Evolutionary conservation across 2,329 filamentous ascomycete species (phyloP).

Genomic region (Fusarium udum): DNA sequence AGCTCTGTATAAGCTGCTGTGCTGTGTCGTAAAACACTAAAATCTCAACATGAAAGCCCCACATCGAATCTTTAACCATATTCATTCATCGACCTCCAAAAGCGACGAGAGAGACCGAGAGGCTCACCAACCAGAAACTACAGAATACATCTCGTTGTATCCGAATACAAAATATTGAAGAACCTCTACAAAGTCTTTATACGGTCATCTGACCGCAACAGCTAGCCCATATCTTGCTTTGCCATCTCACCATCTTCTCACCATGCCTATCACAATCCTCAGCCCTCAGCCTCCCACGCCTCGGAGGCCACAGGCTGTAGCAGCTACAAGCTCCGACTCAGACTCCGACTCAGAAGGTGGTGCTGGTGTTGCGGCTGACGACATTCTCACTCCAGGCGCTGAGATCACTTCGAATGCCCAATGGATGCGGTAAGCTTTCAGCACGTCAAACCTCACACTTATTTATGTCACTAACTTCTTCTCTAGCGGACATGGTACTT

Average conservation of each 20-base stretch:
- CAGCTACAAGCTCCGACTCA: conserved; percentile 48
- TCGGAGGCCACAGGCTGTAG: conserved; percentile 29
- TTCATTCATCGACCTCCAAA: conserved; percentile 23
- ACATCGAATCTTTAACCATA: conserved; percentile 43
- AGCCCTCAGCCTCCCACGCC: conserved; percentile 51
- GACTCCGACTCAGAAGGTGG: conserved; percentile 58
- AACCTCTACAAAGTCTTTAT: no score
- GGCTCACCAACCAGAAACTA: background rate
- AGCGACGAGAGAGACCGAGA: conserved; percentile 4
- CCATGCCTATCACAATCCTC: conserved; percentile 61
- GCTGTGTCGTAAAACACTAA: conserved; percentile 28
- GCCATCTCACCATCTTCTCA: conserved; percentile 24
- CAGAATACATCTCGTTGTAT: background rate
- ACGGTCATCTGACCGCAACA: background rate
- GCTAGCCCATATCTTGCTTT: conserved; percentile 3
- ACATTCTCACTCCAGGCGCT: conserved; percentile 88
- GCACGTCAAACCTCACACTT: conserved; percentile 1
- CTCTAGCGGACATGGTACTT: conserved; percentile 89
- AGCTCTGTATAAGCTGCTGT: background rate
- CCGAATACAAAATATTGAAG: background rate
- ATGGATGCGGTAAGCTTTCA: conserved; percentile 80
- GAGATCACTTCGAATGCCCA: conserved; percentile 90
- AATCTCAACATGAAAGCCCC: conserved; percentile 44
- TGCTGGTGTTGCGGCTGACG: conserved; percentile 55
- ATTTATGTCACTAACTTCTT: conserved; percentile 8